Percentiles rank a stretch among this genome's conserved stretches.
phyloP scores from a whole-genome alignment of 2,329 filamentous ascomycete genomes.

The Fusarium chlamydosporum region DNA sequence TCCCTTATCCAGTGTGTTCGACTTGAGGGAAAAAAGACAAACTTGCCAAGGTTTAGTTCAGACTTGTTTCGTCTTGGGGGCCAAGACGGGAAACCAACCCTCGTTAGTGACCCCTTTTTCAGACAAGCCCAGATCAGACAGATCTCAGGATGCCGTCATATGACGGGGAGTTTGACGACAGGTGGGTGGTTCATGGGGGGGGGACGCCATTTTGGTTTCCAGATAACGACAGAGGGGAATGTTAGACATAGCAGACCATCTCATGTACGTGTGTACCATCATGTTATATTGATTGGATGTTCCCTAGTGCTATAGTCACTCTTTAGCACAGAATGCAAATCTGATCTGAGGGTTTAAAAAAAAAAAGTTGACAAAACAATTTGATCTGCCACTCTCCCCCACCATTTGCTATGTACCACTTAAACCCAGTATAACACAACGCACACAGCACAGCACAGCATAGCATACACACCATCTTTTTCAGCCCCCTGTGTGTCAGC shows the following conservation, averaged over 20 bases:
- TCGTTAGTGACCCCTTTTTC: slow-evolving; percentile 35
- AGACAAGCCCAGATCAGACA: slow-evolving; percentile 38
- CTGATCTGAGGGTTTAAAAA: background rate
- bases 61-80: slow-evolving; percentile 19
- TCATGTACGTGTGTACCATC: background rate
- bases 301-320: background rate
- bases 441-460: slow-evolving; percentile 8
- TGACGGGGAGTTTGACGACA: slow-evolving; percentile 42
- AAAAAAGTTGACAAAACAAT: slow-evolving; percentile 33
- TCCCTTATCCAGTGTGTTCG: background rate
- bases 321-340: background rate
- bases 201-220: background rate
- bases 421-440: slow-evolving; percentile 10
- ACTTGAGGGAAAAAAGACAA: background rate
- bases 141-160: slow-evolving; percentile 45
- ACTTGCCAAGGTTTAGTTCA: slow-evolving; percentile 13
- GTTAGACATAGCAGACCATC: background rate
- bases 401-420: slow-evolving; percentile 27
- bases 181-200: background rate
- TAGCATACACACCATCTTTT: slow-evolving; percentile 20
- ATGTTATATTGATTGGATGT: background rate
- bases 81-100: slow-evolving; percentile 15
- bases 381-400: slow-evolving; percentile 40
- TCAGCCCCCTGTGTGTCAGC: slow-evolving; percentile 25
- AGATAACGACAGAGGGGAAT: background rate